Base-by-base conservation (phyloP, 768 basidiomycete species). In the Exsudoporus frostii region DNA sequence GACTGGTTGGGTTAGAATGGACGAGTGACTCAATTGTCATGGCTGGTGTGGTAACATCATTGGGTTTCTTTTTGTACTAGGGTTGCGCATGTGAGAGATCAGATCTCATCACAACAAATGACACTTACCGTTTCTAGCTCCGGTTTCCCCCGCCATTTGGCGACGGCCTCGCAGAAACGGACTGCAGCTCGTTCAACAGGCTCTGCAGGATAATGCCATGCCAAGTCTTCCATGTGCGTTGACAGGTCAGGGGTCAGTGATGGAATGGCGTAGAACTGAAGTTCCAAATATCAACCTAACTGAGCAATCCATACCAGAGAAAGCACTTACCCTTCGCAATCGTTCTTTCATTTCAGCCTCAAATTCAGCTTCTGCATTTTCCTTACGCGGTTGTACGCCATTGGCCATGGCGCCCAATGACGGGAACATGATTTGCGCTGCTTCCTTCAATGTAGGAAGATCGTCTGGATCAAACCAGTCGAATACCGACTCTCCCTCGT, bases 111-210 rank as follows among this genome's bases (percentile, higher is more conserved):
- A 15, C 24, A 46, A 27, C 9, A 15, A 36, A 33, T 45, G 50
- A 47, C 48, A 38, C 70, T 50, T 57, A 89, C 88, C 4, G 84
- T 86, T 70, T 90, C 87, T 8, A 93, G 77, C 60, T 92, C 91
- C 34, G 90, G 90, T 63, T 86, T 88, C 3, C 90, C 90, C 59
- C 90, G 74, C 91, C 90, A 93, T 48, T 79, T 80, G 1, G 87
- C 83, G 40, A 92, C 78, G 33, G 88, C 88, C 64, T 93, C 90
- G 62, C 85, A 90, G 63, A 89, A 93, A 45, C 88, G 75, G 6
- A 90, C 76, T 0, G 87, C 83, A 27, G 86, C 84, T 19, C 89
- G 78, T 63, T 93, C 90, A 15, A 92, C 80, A 20, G 88, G 85
- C 61, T 92, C 89, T 1, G 86, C 84, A 29, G 91, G 89, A 65